These are phyloP conservation scores for Phanerochaete sordida DNA, from an alignment of 768 basidiomycete genomes.

Conservation along the genomic window DNA sequence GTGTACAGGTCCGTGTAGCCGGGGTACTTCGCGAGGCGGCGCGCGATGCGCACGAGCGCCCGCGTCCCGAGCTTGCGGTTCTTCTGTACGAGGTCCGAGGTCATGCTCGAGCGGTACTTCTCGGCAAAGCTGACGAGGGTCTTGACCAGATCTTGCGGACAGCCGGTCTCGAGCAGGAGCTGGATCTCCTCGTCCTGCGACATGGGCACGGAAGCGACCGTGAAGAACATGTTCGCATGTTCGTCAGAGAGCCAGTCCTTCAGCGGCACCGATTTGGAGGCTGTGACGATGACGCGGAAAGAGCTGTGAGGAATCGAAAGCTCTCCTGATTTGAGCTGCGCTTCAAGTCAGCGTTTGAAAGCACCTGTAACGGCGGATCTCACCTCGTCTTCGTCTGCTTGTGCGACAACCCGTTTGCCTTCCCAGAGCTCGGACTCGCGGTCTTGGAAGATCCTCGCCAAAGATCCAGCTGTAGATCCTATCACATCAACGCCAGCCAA, in stretches of 20 bases:
- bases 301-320: slow-evolving; percentile 52
- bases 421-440: slow-evolving; percentile 66
- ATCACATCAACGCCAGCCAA: slow-evolving; percentile 62
- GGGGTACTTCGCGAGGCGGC: slow-evolving; percentile 43
- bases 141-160: slow-evolving; percentile 33
- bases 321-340: slow-evolving; percentile 23
- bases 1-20: slow-evolving; percentile 42
- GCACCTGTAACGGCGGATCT: not conserved
- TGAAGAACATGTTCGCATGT: slow-evolving; percentile 69
- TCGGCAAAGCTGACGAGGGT: slow-evolving; percentile 51
- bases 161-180: slow-evolving; percentile 50
- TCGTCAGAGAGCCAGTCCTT: slow-evolving; percentile 68
- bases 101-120: slow-evolving; percentile 53
- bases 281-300: slow-evolving; percentile 59
- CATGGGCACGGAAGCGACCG: slow-evolving; percentile 61
- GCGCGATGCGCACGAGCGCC: slow-evolving; percentile 52
- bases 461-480: slow-evolving; percentile 59
- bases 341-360: slow-evolving; percentile 10
- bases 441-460: slow-evolving; percentile 58
- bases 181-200: slow-evolving; percentile 43
- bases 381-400: slow-evolving; percentile 45
- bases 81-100: slow-evolving; percentile 53
- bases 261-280: slow-evolving; percentile 61
- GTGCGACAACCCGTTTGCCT: slow-evolving; percentile 52
- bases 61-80: slow-evolving; percentile 63